Percentiles rank a stretch among this genome's conserved stretches.
Evolutionary conservation across 257 asterid genomes (phyloP).

Genomic region (Nicotiana otophora): DNA sequence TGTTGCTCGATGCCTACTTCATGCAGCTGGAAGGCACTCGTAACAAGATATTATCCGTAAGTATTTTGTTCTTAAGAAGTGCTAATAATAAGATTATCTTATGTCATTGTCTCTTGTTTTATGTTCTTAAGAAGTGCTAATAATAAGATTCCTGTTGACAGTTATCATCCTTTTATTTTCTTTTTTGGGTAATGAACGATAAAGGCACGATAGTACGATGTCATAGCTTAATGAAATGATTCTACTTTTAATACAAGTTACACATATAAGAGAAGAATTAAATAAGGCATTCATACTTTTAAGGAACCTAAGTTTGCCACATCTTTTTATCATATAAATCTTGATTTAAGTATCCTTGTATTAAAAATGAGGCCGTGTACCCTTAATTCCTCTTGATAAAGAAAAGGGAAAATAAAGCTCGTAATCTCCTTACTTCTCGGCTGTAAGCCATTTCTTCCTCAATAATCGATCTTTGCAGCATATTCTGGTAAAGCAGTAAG

Average conservation of each 20-base stretch:
- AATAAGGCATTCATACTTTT: neutral
- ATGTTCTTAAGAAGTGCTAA: neutral
- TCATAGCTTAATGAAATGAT: neutral
- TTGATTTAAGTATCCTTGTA: neutral
- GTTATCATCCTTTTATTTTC: neutral
- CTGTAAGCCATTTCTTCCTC: neutral
- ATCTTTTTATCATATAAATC: neutral
- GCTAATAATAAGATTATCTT: neutral
- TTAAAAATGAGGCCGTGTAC: neutral
- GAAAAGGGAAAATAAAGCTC: neutral
- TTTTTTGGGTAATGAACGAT: neutral
- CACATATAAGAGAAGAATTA: neutral
- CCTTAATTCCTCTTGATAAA: neutral
- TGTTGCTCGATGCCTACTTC: conserved; percentile 98
- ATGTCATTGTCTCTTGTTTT: no score
- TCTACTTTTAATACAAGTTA: neutral
- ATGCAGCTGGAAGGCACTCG: conserved; percentile 97
- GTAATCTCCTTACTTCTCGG: neutral
- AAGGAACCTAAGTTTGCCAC: neutral
- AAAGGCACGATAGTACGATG: neutral
- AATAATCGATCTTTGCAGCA: neutral
- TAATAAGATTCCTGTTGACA: neutral
- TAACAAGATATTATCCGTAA: conserved; percentile 91
- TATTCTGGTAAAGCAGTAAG: neutral
- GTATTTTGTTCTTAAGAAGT: conserved; percentile 20